Conservation (phyloP, 768 basidiomycete species). For the Boletus pseudo-olivaceus region DNA sequence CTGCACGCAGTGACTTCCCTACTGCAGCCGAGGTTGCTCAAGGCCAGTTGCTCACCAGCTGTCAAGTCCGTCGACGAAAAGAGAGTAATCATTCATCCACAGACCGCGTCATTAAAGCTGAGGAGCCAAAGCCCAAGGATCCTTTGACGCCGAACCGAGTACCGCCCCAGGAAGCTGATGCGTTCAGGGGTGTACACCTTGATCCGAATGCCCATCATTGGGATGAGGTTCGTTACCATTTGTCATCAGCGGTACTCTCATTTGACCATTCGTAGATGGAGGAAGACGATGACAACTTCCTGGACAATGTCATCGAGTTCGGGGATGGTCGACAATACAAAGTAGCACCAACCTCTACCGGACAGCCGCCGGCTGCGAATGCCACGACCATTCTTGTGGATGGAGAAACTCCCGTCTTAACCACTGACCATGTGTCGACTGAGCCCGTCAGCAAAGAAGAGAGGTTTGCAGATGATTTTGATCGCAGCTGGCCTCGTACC, state of each 20-base stretch:
- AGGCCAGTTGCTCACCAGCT: slow-evolving; percentile 44
- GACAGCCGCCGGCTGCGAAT: slow-evolving; percentile 24
- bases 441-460: slow-evolving; percentile 78
- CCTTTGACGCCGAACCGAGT: slow-evolving; percentile 51
- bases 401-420: slow-evolving; percentile 13
- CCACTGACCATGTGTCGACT: slow-evolving; percentile 19
- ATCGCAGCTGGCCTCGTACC: slow-evolving; percentile 92
- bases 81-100: slow-evolving; percentile 14
- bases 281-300: slow-evolving; percentile 89
- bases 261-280: slow-evolving; percentile 56
- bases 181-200: slow-evolving; percentile 90
- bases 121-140: slow-evolving; percentile 50
- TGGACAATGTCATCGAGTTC: slow-evolving; percentile 90
- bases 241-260: background rate
- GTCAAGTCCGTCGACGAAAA: background rate
- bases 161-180: slow-evolving; percentile 80
- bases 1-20: slow-evolving; percentile 74
- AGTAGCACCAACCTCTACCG: slow-evolving; percentile 50
- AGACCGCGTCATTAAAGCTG: slow-evolving; percentile 22
- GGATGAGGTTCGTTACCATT: slow-evolving; percentile 77
- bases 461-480: slow-evolving; percentile 90
- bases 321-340: slow-evolving; percentile 93
- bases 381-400: slow-evolving; percentile 9
- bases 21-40: slow-evolving; percentile 95
- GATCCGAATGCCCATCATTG: slow-evolving; percentile 95